Conservation (phyloP, 2,329 filamentous ascomycete genomes). For the Xylaria sp. region DNA sequence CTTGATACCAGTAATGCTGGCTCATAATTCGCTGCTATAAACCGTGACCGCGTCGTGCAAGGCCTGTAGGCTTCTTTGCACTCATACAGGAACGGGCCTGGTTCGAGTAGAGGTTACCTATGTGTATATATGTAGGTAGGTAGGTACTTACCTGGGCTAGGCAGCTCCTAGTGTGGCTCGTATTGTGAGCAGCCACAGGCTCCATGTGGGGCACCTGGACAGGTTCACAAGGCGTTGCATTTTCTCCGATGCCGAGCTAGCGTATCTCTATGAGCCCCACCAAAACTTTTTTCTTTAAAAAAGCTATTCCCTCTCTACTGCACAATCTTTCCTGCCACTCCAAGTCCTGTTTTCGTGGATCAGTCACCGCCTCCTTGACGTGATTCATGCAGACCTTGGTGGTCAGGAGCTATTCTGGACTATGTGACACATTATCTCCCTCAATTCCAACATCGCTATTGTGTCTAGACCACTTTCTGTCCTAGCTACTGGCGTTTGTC, state of each 20-base stretch:
- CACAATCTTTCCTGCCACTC: slow-evolving; percentile 7
- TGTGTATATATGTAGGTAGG: no score
- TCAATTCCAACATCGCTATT: slow-evolving; percentile 25
- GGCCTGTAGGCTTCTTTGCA: neutral
- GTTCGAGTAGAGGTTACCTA: neutral
- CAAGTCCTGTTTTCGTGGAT: neutral
- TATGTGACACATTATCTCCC: slow-evolving; percentile 40
- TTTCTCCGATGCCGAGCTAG: slow-evolving; percentile 36
- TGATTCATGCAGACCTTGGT: neutral
- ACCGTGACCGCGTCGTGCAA: neutral
- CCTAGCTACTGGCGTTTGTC: neutral
- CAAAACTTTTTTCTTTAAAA: slow-evolving; percentile 32
- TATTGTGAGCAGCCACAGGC: slow-evolving; percentile 17
- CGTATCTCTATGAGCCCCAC: slow-evolving; percentile 13
- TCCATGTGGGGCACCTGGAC: neutral
- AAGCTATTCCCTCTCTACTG: slow-evolving; percentile 3
- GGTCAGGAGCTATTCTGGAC: slow-evolving; percentile 22
- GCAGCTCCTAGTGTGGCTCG: no score
- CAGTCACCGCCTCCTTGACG: neutral
- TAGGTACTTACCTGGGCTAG: neutral
- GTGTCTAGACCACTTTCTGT: slow-evolving; percentile 9
- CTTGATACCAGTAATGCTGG: neutral
- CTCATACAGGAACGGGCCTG: neutral
- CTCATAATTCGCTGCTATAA: neutral
- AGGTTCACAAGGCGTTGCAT: slow-evolving; percentile 8